These are phyloP conservation scores for Yamadazyma endophytica DNA, from an alignment of 805 yeast genomes.

Conservation along the genomic window DNA sequence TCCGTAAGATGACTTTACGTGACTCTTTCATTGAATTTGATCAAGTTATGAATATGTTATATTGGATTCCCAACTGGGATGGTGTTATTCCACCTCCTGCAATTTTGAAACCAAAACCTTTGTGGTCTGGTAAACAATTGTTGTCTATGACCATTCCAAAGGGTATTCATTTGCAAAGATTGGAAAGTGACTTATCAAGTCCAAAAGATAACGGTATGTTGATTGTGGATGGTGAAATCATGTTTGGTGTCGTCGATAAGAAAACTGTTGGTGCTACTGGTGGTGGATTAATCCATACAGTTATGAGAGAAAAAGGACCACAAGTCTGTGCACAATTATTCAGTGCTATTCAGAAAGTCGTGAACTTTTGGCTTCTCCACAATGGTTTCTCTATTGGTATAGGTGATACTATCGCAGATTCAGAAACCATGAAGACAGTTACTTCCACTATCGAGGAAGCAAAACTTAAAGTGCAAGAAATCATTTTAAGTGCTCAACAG, in stretches of 20 bases:
- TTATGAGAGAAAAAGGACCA: slow-evolving; percentile 97
- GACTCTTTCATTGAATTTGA: slow-evolving; percentile 86
- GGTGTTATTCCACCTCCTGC: slow-evolving; percentile 97
- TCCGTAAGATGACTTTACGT: slow-evolving; percentile 90
- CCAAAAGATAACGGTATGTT: slow-evolving; percentile 96
- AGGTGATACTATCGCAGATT: slow-evolving; percentile 99
- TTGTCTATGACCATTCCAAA: slow-evolving; percentile 89
- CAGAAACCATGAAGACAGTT: slow-evolving; percentile 90
- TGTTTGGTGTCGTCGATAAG: slow-evolving; percentile 97
- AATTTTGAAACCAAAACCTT: slow-evolving; percentile 85
- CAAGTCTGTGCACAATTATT: slow-evolving; percentile 83
- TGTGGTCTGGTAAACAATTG: slow-evolving; percentile 98
- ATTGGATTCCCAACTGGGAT: slow-evolving; percentile 99
- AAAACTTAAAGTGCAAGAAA: slow-evolving; percentile 89
- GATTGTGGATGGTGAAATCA: slow-evolving; percentile 89
- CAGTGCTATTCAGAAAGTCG: slow-evolving; percentile 91
- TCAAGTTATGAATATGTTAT: slow-evolving; percentile 92
- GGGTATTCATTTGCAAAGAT: slow-evolving; percentile 92
- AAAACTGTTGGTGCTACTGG: slow-evolving; percentile 98
- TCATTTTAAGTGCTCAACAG: slow-evolving; percentile 86
- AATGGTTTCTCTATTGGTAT: slow-evolving; percentile 98
- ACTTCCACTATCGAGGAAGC: slow-evolving; percentile 93
- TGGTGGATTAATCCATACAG: slow-evolving; percentile 96
- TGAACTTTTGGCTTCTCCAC: slow-evolving; percentile 93
- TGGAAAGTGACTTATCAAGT: slow-evolving; percentile 77